Evolutionary conservation across 2,329 filamentous ascomycete genomes (phyloP).

Genomic region (Nakataea oryzae): DNA sequence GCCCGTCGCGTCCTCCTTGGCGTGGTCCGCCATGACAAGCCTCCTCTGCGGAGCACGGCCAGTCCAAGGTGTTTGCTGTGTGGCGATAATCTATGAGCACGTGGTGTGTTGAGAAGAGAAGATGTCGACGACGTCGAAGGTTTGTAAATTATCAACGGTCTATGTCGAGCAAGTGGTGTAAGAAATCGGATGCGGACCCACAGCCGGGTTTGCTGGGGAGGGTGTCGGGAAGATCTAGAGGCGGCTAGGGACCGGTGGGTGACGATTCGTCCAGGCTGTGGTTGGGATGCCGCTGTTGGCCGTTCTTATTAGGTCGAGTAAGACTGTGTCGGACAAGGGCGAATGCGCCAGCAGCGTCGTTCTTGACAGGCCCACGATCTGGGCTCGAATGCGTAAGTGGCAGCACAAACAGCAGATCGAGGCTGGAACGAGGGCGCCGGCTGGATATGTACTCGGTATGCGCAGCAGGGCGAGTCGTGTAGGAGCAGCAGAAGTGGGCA

Average conservation of each 20-base stretch:
- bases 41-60: neutral
- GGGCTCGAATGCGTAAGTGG: neutral
- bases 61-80: neutral
- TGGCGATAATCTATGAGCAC: neutral
- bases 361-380: neutral
- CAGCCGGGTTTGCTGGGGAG: neutral
- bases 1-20: slow-evolving; percentile 11
- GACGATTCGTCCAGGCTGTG: too few species aligned
- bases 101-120: too few species aligned
- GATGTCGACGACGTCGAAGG: too few species aligned
- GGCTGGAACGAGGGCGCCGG: neutral
- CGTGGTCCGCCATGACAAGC: slow-evolving; percentile 8
- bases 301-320: neutral
- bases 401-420: neutral
- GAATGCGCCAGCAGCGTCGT: too few species aligned
- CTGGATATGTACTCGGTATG: neutral
- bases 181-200: neutral
- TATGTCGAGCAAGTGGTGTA: neutral
- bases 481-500: neutral
- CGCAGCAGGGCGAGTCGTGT: neutral
- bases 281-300: too few species aligned
- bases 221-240: neutral
- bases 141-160: neutral
- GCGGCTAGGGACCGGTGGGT: neutral
- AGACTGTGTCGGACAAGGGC: neutral